phyloP scores from a whole-genome alignment of 345 rosid genomes.

The Gossypium mustelinum region DNA sequence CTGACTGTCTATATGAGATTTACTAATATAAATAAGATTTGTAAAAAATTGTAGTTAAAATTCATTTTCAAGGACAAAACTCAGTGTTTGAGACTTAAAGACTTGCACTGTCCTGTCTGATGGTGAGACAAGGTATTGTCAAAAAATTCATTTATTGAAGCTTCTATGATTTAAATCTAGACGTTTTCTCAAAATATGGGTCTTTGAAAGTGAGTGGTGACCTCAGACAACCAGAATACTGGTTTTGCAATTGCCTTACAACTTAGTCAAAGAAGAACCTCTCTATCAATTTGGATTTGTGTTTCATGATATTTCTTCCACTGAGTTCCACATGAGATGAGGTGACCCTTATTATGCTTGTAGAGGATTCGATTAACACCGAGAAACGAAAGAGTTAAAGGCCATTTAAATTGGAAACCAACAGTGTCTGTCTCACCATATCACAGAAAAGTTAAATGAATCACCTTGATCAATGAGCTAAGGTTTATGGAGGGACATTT shows the following conservation, averaged over 20 bases:
- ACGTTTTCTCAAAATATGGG: background rate
- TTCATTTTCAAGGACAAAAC: slow-evolving; percentile 2
- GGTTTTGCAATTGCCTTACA: slow-evolving; percentile 1
- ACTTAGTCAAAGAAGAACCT: background rate
- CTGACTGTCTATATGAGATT: background rate
- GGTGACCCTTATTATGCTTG: background rate
- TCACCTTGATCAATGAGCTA: slow-evolving; percentile 3
- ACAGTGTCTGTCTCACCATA: slow-evolving; percentile 1
- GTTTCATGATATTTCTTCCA: background rate
- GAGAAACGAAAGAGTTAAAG: background rate
- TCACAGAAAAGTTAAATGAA: background rate
- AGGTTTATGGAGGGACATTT: background rate
- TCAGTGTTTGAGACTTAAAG: background rate
- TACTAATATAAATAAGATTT: background rate
- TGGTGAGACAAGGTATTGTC: background rate
- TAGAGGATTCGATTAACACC: background rate
- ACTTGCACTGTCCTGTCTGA: background rate
- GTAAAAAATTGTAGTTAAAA: background rate
- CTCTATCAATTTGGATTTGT: background rate
- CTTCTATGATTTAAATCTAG: background rate
- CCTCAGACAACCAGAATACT: background rate
- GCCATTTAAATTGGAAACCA: slow-evolving; percentile 5
- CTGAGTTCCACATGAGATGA: background rate
- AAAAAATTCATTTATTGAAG: slow-evolving; percentile 5
- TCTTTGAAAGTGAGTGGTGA: background rate